Evolutionary conservation across 805 yeast species (phyloP), one percentile per base, ranked within the genome.

Genomic region (Schwanniomyces pseudopolymorphus): DNA sequence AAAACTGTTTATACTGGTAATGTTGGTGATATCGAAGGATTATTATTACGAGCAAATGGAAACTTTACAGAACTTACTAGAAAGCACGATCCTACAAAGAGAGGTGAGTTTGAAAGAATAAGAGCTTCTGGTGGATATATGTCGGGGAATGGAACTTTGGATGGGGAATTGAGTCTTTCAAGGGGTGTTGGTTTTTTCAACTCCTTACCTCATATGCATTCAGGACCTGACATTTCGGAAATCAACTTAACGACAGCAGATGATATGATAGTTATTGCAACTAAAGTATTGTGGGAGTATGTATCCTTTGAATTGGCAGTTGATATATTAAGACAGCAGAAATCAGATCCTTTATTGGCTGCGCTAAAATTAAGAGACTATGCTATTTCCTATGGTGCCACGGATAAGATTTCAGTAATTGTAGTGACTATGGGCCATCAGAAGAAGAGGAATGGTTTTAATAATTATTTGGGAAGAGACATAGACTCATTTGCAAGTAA

Each of bases 341-440:
- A 81, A 56, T 83, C 83, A 16, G 89, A 88, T 55, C 96, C 97
- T 2, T 85, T 89, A 82, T 63, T 83, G 21, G 97, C 97, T 0
- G 97, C 99, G 0, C 95, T 89, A 56, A 89, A 87, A 59, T 73
- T 94, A 54, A 81, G 98, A 59, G 99, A 94, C 65, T 89, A 86
- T 70, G 97, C 98, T 1, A 81, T 92, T 49, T 85, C 97, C 1
- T 94, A 90, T 64, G 98, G 98, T 19, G 85, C 92, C 35, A 69
- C 78, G 2, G 90, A 87, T 39, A 88, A 88, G 56, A 75, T 87
- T 10, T 81, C 91, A 13, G 94, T 89, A 4, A 80, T 89, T 64
- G 96, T 94, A 11, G 63, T 92, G 17, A 82, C 91, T 0, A 72
- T 85, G 40, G 82, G 83, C 44, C 82, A 82, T 50, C 75, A 76